Conservation (phyloP, 192 early-diverging fungal genomes). For the Linnemannia hyalina region DNA sequence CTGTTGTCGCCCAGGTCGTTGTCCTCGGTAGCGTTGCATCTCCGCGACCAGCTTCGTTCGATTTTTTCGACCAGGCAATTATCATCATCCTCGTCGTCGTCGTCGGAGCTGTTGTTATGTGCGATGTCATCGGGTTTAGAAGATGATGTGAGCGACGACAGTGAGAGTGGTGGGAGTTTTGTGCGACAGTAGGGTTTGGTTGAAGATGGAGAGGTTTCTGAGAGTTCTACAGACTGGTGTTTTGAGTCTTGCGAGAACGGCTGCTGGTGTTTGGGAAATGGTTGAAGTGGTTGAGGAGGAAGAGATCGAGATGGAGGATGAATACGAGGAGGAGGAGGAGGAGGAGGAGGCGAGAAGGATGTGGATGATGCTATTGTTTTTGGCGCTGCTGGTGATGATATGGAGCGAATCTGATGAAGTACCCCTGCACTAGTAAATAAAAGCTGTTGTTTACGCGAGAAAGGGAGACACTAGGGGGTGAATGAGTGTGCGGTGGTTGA, state of each 20-base stretch:
- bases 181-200: neutral
- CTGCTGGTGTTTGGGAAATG: neutral
- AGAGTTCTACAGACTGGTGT: neutral
- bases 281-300: neutral
- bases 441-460: neutral
- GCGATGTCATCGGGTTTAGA: neutral
- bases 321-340: neutral
- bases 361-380: neutral
- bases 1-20: neutral
- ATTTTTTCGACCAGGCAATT: neutral
- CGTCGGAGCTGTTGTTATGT: neutral
- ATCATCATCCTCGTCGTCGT: too few relatives aligned
- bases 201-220: too few relatives aligned
- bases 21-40: neutral
- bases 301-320: neutral
- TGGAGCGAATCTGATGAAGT: neutral
- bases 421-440: neutral
- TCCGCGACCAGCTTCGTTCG: neutral
- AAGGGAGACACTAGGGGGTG: too few relatives aligned
- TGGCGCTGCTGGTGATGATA: neutral
- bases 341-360: neutral
- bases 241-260: neutral
- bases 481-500: neutral
- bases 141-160: neutral
- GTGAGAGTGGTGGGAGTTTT: neutral